phyloP scores from a whole-genome alignment of 345 rosid genomes.

The Microthlaspi erraticum region DNA sequence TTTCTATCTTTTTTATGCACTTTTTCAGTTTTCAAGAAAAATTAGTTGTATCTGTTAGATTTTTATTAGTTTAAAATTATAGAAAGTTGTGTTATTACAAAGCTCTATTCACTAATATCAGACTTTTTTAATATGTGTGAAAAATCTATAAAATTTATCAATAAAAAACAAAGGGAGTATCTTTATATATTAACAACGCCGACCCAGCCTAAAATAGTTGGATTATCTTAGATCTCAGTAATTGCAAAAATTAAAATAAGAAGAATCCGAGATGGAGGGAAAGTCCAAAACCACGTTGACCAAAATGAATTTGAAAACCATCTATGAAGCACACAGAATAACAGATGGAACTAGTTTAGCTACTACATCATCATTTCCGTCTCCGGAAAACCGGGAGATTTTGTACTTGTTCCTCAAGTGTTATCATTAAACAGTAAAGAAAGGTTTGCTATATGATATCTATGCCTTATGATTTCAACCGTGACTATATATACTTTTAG shows the following conservation, averaged over 20 bases:
- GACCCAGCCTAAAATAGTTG: slow-evolving; percentile 3
- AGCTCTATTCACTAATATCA: too few relatives aligned
- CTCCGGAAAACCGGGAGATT: slow-evolving; percentile 11
- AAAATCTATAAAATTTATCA: too few relatives aligned
- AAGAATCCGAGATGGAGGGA: not conserved
- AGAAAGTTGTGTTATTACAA: too few relatives aligned
- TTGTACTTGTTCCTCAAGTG: slow-evolving; percentile 4
- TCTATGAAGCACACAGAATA: slow-evolving; percentile 6
- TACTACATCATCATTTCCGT: slow-evolving; percentile 9
- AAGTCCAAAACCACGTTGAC: slow-evolving; percentile 20
- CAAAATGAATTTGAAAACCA: not conserved
- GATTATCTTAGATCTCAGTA: slow-evolving; percentile 9
- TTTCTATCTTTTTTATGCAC: too few relatives aligned
- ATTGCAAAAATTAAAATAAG: not conserved
- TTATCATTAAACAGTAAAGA: not conserved
- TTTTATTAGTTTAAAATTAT: too few relatives aligned
- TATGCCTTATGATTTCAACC: too few relatives aligned
- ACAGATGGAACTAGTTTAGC: not conserved
- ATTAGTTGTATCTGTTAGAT: too few relatives aligned
- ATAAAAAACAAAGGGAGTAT: too few relatives aligned
- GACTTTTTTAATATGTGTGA: too few relatives aligned
- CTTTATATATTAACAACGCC: not conserved
- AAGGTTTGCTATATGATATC: not conserved
- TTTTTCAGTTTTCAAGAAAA: too few relatives aligned
- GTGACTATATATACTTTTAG: too few relatives aligned